phyloP scores from a whole-genome alignment of 2,329 filamentous ascomycete genomes.

The Claviceps sp. region DNA sequence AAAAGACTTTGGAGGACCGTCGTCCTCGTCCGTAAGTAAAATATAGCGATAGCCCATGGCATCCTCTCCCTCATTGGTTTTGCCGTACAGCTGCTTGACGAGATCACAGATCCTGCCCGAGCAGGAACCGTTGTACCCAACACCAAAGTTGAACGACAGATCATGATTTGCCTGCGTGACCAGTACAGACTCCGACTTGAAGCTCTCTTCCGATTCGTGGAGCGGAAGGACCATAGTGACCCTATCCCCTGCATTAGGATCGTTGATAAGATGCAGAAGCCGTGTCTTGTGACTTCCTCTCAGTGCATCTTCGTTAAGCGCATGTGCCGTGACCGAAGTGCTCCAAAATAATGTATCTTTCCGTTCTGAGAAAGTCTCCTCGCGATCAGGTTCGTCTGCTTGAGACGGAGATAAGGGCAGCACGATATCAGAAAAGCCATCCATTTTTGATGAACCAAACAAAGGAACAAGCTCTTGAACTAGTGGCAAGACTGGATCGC shows the following conservation, averaged over 20 bases:
- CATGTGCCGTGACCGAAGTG: slow-evolving; percentile 48
- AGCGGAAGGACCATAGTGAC: slow-evolving; percentile 44
- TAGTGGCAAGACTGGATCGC: slow-evolving; percentile 46
- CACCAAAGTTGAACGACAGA: slow-evolving; percentile 42
- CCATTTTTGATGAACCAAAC: slow-evolving; percentile 62
- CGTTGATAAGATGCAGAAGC: slow-evolving; percentile 55
- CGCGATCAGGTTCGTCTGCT: slow-evolving; percentile 28
- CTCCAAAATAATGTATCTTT: slow-evolving; percentile 60
- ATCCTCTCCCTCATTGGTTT: slow-evolving; percentile 24
- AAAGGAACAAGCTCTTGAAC: slow-evolving; percentile 56
- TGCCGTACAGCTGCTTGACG: slow-evolving; percentile 18
- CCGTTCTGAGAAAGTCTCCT: slow-evolving; percentile 44
- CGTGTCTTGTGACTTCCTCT: slow-evolving; percentile 58
- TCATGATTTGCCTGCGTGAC: slow-evolving; percentile 38
- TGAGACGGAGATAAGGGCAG: slow-evolving; percentile 44
- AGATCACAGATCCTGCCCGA: slow-evolving; percentile 27
- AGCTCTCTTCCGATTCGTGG: slow-evolving; percentile 21
- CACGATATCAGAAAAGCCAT: slow-evolving; percentile 63
- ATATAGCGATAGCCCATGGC: slow-evolving; percentile 57
- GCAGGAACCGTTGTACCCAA: slow-evolving; percentile 45
- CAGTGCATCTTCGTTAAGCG: slow-evolving; percentile 37
- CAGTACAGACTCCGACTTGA: slow-evolving; percentile 42
- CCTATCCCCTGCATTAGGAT: slow-evolving; percentile 34
- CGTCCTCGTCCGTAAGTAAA: slow-evolving; percentile 57
- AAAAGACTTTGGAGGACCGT: slow-evolving; percentile 46